These are phyloP conservation scores for Malassezia obtusa DNA, from an alignment of 1,284 basidiomycete genomes.

Conservation along the genomic window DNA sequence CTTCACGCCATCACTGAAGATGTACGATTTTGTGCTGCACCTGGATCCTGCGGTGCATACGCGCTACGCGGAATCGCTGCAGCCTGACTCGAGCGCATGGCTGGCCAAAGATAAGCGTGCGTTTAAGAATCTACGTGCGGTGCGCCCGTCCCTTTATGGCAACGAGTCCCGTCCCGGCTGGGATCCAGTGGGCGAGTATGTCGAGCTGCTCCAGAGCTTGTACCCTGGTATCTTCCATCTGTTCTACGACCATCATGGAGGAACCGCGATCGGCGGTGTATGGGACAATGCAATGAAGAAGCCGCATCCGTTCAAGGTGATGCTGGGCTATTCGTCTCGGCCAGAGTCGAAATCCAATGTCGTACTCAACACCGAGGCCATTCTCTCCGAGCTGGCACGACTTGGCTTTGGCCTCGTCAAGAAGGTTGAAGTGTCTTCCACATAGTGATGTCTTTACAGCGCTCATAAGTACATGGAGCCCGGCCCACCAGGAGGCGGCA, in stretches of 20 bases:
- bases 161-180: constrained; percentile 50
- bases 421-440: constrained; percentile 18
- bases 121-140: constrained; percentile 52
- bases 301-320: constrained; percentile 63
- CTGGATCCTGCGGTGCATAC: constrained; percentile 61
- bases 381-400: constrained; percentile 69
- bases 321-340: constrained; percentile 63
- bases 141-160: constrained; percentile 42
- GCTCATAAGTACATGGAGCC: neutral
- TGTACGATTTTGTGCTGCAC: constrained; percentile 77
- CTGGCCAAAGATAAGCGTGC: constrained; percentile 43
- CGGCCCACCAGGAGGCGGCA: constrained; percentile 7
- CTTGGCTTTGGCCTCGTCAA: constrained; percentile 63
- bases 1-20: constrained; percentile 69
- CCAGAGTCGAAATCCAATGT: constrained; percentile 49
- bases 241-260: constrained; percentile 77
- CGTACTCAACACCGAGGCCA: constrained; percentile 59
- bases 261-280: constrained; percentile 64
- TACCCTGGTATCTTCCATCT: constrained; percentile 71
- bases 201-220: constrained; percentile 57
- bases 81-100: constrained; percentile 24
- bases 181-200: constrained; percentile 66
- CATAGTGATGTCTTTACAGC: neutral
- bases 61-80: constrained; percentile 57
- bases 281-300: constrained; percentile 64